phyloP scores from a whole-genome alignment of 1,284 basidiomycete genomes.

The Cutaneotrichosporon spelunceum region DNA sequence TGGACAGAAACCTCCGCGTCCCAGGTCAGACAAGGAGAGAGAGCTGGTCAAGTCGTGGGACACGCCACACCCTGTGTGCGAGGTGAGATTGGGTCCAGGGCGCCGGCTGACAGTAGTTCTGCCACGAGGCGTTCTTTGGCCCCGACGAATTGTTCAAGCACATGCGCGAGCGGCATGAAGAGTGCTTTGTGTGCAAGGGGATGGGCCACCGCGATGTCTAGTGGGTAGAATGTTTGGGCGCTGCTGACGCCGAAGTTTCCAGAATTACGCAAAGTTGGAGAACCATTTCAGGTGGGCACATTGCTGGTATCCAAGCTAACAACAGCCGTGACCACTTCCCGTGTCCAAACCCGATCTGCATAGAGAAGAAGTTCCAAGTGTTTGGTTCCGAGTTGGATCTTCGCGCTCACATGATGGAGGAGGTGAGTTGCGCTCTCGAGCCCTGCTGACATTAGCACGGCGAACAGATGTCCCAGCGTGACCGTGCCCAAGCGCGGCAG shows the following conservation, averaged over 20 bases:
- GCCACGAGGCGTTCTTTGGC: slow-evolving; percentile 81
- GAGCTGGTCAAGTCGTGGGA: slow-evolving; percentile 49
- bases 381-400: slow-evolving; percentile 85
- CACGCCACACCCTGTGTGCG: slow-evolving; percentile 53
- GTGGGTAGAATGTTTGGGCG: slow-evolving; percentile 56
- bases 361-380: slow-evolving; percentile 89
- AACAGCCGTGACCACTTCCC: slow-evolving; percentile 63
- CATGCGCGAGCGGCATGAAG: slow-evolving; percentile 91
- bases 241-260: slow-evolving; percentile 59
- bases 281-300: slow-evolving; percentile 45
- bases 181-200: slow-evolving; percentile 90
- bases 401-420: slow-evolving; percentile 77
- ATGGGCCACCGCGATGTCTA: slow-evolving; percentile 77
- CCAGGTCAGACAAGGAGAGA: slow-evolving; percentile 40
- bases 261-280: slow-evolving; percentile 70
- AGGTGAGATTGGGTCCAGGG: slow-evolving; percentile 52
- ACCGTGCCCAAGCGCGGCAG: slow-evolving; percentile 72
- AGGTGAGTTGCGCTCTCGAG: slow-evolving; percentile 30
- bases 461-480: slow-evolving; percentile 70
- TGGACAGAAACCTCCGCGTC: slow-evolving; percentile 43
- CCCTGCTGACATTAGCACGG: slow-evolving; percentile 59
- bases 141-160: slow-evolving; percentile 92
- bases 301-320: slow-evolving; percentile 18
- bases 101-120: slow-evolving; percentile 62
- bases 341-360: slow-evolving; percentile 71